These are phyloP conservation scores for Scytalidium lignicola DNA, from an alignment of 2,329 filamentous ascomycete species.

Conservation along the genomic window DNA sequence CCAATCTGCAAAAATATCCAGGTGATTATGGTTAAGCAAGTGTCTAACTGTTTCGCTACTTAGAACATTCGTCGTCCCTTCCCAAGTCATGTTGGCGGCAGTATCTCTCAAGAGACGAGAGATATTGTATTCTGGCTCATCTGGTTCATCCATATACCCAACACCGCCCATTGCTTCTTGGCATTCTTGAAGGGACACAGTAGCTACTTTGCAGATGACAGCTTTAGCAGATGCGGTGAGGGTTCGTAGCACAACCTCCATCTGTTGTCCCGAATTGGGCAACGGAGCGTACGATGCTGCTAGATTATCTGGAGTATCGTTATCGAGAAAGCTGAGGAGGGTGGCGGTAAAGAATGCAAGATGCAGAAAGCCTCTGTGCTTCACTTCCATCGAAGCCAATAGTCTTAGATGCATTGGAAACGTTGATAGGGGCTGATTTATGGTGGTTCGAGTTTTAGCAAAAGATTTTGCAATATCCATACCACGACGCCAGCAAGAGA, in stretches of 20 bases:
- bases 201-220: slow-evolving; percentile 29
- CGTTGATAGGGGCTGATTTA: slow-evolving; percentile 31
- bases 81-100: slow-evolving; percentile 7
- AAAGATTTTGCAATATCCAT: slow-evolving; percentile 36
- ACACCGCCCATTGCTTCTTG: slow-evolving; percentile 34
- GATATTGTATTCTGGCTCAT: slow-evolving; percentile 8
- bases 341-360: slow-evolving; percentile 31
- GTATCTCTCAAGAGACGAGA: slow-evolving; percentile 5
- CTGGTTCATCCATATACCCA: slow-evolving; percentile 32
- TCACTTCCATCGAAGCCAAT: slow-evolving; percentile 33
- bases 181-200: slow-evolving; percentile 30
- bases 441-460: slow-evolving; percentile 31
- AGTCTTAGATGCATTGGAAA: slow-evolving; percentile 36
- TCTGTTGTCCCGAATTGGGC: slow-evolving; percentile 29
- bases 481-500: slow-evolving; percentile 33
- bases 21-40: slow-evolving; percentile 10
- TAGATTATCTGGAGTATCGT: slow-evolving; percentile 27
- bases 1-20: slow-evolving; percentile 6
- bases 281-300: slow-evolving; percentile 26
- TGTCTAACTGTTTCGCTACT: slow-evolving; percentile 6
- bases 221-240: slow-evolving; percentile 26
- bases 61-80: slow-evolving; percentile 9
- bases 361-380: slow-evolving; percentile 32
- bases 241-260: slow-evolving; percentile 5
- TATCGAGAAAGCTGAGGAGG: slow-evolving; percentile 29